These are phyloP conservation scores for Globisporangium carolinianum DNA, from an alignment of 352 stramenopile genomes.

Conservation along the genomic window DNA sequence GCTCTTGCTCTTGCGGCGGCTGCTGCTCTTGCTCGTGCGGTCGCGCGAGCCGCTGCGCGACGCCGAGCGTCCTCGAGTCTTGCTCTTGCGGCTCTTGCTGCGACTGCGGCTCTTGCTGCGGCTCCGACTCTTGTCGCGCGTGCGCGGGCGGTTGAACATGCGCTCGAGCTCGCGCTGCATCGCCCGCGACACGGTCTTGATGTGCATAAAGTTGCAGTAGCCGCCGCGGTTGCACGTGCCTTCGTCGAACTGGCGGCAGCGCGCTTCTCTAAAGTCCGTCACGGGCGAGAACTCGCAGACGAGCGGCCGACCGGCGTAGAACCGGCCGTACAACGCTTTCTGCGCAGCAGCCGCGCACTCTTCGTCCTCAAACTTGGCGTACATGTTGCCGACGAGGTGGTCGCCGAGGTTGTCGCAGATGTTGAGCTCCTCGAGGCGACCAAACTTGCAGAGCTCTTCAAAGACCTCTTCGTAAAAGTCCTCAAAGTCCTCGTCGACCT, in stretches of 20 bases:
- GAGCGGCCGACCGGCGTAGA: slow-evolving; percentile 94
- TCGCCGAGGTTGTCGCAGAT: slow-evolving; percentile 99
- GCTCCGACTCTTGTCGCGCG: slow-evolving; percentile 33
- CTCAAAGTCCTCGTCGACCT: slow-evolving; percentile 96
- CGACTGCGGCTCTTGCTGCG: slow-evolving; percentile 40
- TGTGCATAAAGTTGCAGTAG: slow-evolving; percentile 99
- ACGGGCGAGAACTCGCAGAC: slow-evolving; percentile 98
- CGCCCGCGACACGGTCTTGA: slow-evolving; percentile 83
- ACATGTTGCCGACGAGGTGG: slow-evolving; percentile 99
- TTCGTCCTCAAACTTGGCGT: slow-evolving; percentile 98
- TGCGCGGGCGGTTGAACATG: slow-evolving; percentile 68
- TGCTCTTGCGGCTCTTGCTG: slow-evolving; percentile 39
- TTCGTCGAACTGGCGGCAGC: slow-evolving; percentile 98
- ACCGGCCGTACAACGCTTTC: slow-evolving; percentile 95
- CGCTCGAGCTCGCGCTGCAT: slow-evolving; percentile 84
- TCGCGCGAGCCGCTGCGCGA: slow-evolving; percentile 40
- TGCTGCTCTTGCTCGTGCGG: slow-evolving; percentile 24
- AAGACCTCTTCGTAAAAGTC: slow-evolving; percentile 98
- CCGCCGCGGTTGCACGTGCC: slow-evolving; percentile 94
- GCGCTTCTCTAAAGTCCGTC: slow-evolving; percentile 97
- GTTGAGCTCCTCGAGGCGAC: slow-evolving; percentile 97
- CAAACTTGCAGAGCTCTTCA: slow-evolving; percentile 98
- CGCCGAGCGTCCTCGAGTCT: slow-evolving; percentile 12
- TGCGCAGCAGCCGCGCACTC: slow-evolving; percentile 95
- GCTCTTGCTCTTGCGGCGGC: slow-evolving; percentile 29